Base-by-base conservation (phyloP, 2,329 filamentous ascomycete species). In the Aspergillus sp. region DNA sequence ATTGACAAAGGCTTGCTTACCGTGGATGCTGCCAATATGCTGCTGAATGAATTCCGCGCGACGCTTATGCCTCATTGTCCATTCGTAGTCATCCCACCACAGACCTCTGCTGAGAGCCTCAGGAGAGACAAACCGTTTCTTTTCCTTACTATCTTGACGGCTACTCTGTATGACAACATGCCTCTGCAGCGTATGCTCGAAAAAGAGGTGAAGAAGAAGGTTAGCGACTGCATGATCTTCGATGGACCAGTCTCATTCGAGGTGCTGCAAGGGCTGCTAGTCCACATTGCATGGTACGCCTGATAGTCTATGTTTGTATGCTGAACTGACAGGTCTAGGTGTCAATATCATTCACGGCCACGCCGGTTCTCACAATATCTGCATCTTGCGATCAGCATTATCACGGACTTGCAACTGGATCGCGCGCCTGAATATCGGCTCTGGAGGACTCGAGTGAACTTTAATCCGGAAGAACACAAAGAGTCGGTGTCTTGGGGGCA, bases 51-150 rank as follows among this genome's bases (percentile, higher is more conserved):
- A 25, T 78, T 75, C 67, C 73, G 68, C 61, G 67, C 65, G 4
- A 69, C 67, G 10, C 74, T 78, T 69, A 76, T 71, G 65, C 68
- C 72, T 0, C 69, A 77, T 60, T 77, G 78, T 36, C 76, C 75
- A 4, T 78, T 78, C 49, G 69, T 78, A 7, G 66, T 76, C 5
- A 56, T 78, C 30, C 59, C 70, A 5, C 60, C 67, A 7, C 50
- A 67, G 2, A 60, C 67, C 10, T 71, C 67, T 2, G 71, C 64
- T 2, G 38, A 55, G 12, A 57, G 70, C 0, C 66, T 79, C 21
- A 72, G 73, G 36, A 30, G 63, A 36, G 59, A 71, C 12, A 69
- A 69, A 15, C 75, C 74, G 1, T 75, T 79, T 39, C 64, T 78
- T 1, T 74, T 79, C 39, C 67, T 76, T 39, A 65, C 70, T 5